A percentile compares a stretch with the other conserved stretches of the same genome.
These are phyloP conservation scores for Aspergillus nomiae DNA, from an alignment of 2,329 filamentous ascomycete species.

Conservation along the genomic window DNA sequence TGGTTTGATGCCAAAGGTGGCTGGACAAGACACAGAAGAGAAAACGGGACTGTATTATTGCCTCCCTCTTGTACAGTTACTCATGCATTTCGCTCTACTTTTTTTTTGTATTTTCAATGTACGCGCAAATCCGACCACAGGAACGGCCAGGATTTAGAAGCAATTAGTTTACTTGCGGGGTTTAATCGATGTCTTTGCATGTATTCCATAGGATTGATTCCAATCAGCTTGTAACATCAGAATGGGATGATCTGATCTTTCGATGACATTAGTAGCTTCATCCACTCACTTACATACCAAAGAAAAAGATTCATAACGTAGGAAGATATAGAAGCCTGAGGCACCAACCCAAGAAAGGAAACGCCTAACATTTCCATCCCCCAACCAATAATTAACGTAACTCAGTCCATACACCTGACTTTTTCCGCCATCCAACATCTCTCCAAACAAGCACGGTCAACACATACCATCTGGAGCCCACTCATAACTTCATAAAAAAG, in stretches of 20 bases:
- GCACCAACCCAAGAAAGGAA: slow-evolving; percentile 2
- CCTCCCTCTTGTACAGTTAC: background rate
- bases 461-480: background rate
- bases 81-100: background rate
- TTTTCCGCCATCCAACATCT: background rate
- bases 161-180: background rate
- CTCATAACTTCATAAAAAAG: background rate
- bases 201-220: background rate
- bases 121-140: background rate
- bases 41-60: background rate
- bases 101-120: background rate
- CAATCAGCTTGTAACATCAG: background rate
- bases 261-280: background rate
- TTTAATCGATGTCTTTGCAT: background rate
- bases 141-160: background rate
- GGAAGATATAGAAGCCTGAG: background rate
- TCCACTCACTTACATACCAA: background rate
- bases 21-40: background rate
- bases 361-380: background rate
- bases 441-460: background rate
- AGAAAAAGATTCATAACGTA: too few species aligned
- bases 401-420: background rate
- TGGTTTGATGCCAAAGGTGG: too few species aligned
- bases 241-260: background rate
- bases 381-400: too few species aligned